These are phyloP conservation scores for Fraxinus latifolia DNA, from an alignment of 305 asterid species.

Conservation along the genomic window DNA sequence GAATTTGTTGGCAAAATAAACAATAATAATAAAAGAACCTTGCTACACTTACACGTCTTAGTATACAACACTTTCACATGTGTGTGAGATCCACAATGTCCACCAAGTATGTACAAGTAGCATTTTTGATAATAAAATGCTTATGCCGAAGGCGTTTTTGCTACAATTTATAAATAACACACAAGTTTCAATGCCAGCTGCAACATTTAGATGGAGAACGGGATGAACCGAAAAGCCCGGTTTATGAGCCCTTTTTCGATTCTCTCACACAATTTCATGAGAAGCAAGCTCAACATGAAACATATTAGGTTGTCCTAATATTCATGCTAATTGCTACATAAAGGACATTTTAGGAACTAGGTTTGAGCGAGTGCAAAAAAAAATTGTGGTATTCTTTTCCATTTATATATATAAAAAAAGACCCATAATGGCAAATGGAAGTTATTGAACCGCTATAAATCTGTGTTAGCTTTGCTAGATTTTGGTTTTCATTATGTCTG, in stretches of 20 bases:
- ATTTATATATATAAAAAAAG: no score
- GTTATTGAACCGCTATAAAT: background rate
- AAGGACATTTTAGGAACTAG: background rate
- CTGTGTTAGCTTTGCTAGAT: background rate
- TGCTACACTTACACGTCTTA: no score
- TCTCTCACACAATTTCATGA: slow-evolving; percentile 19
- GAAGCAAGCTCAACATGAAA: no score
- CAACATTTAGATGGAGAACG: slow-evolving; percentile 15
- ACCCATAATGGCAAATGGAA: background rate
- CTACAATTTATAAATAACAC: background rate
- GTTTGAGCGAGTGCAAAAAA: background rate
- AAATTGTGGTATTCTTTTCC: background rate
- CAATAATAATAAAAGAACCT: no score
- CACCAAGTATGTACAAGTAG: no score
- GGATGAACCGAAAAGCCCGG: background rate
- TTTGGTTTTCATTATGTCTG: background rate
- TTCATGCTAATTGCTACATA: background rate
- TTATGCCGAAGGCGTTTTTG: no score
- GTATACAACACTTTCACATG: no score
- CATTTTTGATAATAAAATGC: no score
- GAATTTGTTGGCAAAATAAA: background rate
- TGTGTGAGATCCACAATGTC: no score
- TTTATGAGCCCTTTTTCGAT: slow-evolving; percentile 24
- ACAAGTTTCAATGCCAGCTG: background rate
- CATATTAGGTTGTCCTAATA: background rate